Evolutionary conservation across 768 basidiomycete species (phyloP).

Genomic region (Crassisporium funariophilum): DNA sequence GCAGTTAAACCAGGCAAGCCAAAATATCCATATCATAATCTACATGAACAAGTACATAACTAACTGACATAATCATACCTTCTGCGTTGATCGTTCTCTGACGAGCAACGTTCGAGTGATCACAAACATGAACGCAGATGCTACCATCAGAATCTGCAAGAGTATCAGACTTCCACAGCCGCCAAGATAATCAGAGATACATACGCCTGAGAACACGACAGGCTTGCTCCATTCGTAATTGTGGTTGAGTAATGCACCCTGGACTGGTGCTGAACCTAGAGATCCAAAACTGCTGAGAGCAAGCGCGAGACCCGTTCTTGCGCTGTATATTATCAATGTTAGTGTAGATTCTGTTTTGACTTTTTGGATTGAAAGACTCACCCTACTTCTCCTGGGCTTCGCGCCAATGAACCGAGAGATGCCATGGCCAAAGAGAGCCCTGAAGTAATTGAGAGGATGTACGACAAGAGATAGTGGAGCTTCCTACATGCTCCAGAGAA

Average conservation of each 20-base stretch:
- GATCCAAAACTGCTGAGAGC: constrained; percentile 31
- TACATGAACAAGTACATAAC: not conserved
- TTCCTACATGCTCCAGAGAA: constrained; percentile 44
- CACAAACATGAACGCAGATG: not conserved
- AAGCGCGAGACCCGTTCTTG: constrained; percentile 34
- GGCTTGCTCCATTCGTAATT: constrained; percentile 32
- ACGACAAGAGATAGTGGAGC: not conserved
- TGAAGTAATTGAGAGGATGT: constrained; percentile 9
- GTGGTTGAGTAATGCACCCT: constrained; percentile 33
- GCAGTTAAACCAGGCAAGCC: too few species aligned
- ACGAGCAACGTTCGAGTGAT: not conserved
- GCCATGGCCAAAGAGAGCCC: constrained; percentile 38
- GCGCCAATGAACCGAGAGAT: constrained; percentile 31
- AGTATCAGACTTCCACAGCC: too few species aligned
- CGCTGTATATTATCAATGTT: constrained; percentile 20
- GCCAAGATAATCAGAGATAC: too few species aligned
- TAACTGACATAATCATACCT: not conserved
- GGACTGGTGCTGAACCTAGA: constrained; percentile 33
- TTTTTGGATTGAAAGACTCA: constrained; percentile 16
- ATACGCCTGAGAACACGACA: constrained; percentile 35
- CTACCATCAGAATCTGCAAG: not conserved
- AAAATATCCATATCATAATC: too few species aligned
- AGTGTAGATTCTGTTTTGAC: not conserved
- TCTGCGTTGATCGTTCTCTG: not conserved
- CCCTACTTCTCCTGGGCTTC: constrained; percentile 37